Conservation (phyloP, 352 stramenopile species). For the Phytophthora pseudosyringae region DNA sequence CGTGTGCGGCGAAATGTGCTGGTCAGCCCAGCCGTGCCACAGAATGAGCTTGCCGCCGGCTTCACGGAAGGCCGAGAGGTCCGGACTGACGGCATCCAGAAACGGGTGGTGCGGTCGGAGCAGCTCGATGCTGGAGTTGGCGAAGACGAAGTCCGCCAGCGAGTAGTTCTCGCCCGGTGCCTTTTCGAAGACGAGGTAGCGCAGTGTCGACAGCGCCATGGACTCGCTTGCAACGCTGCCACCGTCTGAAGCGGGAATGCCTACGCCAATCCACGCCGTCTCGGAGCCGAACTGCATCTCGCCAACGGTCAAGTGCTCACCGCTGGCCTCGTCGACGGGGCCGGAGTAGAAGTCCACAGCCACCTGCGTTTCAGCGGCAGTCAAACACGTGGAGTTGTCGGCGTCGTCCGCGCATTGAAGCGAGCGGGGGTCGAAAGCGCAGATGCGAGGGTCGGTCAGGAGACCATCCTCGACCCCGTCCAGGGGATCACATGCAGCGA, state of each 20-base stretch:
- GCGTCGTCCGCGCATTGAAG: background rate
- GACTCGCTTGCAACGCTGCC: constrained; percentile 30
- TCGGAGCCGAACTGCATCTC: constrained; percentile 43
- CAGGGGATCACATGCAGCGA: constrained; percentile 32
- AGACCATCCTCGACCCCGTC: constrained; percentile 21
- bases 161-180: constrained; percentile 33
- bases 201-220: constrained; percentile 37
- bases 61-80: constrained; percentile 36
- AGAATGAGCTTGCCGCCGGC: constrained; percentile 47
- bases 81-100: constrained; percentile 36
- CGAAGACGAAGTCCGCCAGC: constrained; percentile 41
- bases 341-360: constrained; percentile 41
- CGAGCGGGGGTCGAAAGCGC: background rate
- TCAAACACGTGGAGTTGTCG: constrained; percentile 3
- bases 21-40: constrained; percentile 46
- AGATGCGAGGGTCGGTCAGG: constrained; percentile 3
- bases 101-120: constrained; percentile 39
- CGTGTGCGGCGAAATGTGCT: constrained; percentile 48
- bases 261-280: constrained; percentile 39
- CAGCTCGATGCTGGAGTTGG: constrained; percentile 39
- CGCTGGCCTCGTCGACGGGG: constrained; percentile 28
- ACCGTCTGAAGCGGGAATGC: constrained; percentile 27
- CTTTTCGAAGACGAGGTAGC: constrained; percentile 41
- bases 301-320: constrained; percentile 41
- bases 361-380: constrained; percentile 5